A percentile compares a stretch with the other conserved stretches of the same genome.
phyloP scores from a whole-genome alignment of 306 rosid species.

The Mimosa pudica region DNA sequence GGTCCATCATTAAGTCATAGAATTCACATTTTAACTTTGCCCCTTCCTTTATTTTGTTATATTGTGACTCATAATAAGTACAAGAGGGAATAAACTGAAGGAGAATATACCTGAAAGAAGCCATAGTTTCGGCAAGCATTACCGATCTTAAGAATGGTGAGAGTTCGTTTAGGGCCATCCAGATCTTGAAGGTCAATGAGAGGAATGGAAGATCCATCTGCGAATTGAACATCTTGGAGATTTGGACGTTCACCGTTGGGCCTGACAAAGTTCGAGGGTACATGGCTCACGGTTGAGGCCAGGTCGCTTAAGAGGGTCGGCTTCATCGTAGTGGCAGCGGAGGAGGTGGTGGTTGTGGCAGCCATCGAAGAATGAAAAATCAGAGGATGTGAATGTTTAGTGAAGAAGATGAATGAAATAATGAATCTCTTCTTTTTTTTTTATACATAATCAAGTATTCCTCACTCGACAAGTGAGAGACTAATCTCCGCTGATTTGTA shows the following conservation, averaged over 20 bases:
- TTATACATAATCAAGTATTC: too few relatives aligned
- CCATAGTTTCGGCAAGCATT: slow-evolving; percentile 71
- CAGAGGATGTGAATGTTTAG: not conserved
- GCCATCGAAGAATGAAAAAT: not conserved
- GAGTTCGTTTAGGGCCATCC: slow-evolving; percentile 5
- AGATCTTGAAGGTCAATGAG: slow-evolving; percentile 15
- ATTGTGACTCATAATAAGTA: too few relatives aligned
- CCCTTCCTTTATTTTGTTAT: too few relatives aligned
- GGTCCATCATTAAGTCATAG: too few relatives aligned
- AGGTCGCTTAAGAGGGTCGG: slow-evolving; percentile 33
- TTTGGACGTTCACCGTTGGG: slow-evolving; percentile 31
- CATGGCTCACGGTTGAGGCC: slow-evolving; percentile 21
- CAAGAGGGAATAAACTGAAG: too few relatives aligned
- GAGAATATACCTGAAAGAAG: slow-evolving; percentile 60
- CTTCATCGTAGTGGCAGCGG: not conserved
- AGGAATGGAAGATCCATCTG: slow-evolving; percentile 1
- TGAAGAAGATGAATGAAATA: not conserved
- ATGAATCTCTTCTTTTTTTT: not conserved
- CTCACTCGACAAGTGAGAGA: too few relatives aligned
- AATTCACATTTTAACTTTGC: too few relatives aligned
- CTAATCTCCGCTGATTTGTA: too few relatives aligned
- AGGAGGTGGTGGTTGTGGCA: not conserved
- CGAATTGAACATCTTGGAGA: slow-evolving; percentile 11
- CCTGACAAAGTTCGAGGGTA: slow-evolving; percentile 42
- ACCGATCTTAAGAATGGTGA: slow-evolving; percentile 40